Conservation (phyloP, 768 basidiomycete genomes). For the Mycena amicta region DNA sequence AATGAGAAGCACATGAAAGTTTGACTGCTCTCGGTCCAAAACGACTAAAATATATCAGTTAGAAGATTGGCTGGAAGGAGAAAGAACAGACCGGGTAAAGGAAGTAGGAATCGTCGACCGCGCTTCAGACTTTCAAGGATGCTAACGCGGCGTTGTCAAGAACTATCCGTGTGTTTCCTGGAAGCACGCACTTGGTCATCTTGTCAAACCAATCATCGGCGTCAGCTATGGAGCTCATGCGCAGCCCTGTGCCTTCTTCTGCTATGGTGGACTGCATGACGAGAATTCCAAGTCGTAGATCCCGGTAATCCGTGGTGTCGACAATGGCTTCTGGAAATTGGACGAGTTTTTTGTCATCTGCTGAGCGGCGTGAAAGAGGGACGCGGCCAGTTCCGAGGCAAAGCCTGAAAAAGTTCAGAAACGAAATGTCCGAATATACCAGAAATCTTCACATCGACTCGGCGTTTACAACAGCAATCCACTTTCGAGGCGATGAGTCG, state of each 20-base stretch:
- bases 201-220: slow-evolving; percentile 37
- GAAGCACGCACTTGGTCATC: slow-evolving; percentile 22
- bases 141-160: neutral
- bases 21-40: slow-evolving; percentile 39
- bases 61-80: slow-evolving; percentile 21
- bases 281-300: slow-evolving; percentile 36
- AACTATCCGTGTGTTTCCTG: no score
- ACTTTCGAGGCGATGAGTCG: slow-evolving; percentile 25
- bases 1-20: slow-evolving; percentile 37
- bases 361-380: slow-evolving; percentile 33
- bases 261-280: slow-evolving; percentile 33
- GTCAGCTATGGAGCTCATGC: slow-evolving; percentile 28
- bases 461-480: slow-evolving; percentile 35
- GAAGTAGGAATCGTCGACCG: slow-evolving; percentile 10
- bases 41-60: slow-evolving; percentile 28
- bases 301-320: slow-evolving; percentile 27
- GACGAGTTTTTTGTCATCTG: slow-evolving; percentile 29
- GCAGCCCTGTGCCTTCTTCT: slow-evolving; percentile 29
- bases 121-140: slow-evolving; percentile 12
- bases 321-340: slow-evolving; percentile 31
- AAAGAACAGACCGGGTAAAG: slow-evolving; percentile 9
- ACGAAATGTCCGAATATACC: neutral
- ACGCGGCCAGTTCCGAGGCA: slow-evolving; percentile 41
- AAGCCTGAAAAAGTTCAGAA: slow-evolving; percentile 29
- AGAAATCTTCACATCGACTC: slow-evolving; percentile 36